Conservation (phyloP, 257 asterid species). For the Plantago major region DNA sequence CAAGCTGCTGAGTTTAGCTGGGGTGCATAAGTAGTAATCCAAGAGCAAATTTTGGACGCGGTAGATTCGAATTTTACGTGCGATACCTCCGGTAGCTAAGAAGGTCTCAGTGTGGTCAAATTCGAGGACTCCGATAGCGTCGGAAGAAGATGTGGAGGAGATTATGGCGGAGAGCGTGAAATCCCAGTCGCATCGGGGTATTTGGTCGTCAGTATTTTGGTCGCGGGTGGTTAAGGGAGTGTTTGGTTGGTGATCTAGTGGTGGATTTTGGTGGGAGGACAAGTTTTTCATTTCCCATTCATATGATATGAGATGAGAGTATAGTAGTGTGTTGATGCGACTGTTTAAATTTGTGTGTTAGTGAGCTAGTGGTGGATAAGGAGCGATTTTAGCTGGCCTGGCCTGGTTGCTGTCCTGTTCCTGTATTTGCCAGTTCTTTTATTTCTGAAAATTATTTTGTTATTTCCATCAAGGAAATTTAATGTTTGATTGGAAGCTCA, state of each 20-base stretch:
- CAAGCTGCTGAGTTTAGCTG: conserved; percentile 82
- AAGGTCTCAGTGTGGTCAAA: conserved; percentile 50
- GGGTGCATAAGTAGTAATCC: conserved; percentile 59
- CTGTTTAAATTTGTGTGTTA: conserved; percentile 21
- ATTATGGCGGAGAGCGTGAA: conserved; percentile 61
- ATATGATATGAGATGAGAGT: conserved; percentile 17
- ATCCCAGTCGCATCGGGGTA: conserved; percentile 65
- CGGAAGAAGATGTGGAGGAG: conserved; percentile 42
- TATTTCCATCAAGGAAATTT: no score
- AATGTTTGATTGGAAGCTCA: no score
- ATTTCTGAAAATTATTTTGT: no score
- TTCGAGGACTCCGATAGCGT: conserved; percentile 71
- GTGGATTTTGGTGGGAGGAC: conserved; percentile 25
- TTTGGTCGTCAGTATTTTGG: conserved; percentile 10
- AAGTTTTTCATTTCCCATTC: conserved; percentile 73
- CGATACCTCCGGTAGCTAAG: conserved; percentile 84
- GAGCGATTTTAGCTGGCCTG: no score
- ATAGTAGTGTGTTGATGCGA: conserved; percentile 9
- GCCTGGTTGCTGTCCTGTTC: no score
- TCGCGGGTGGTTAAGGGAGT: not conserved
- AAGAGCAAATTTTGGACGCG: conserved; percentile 22
- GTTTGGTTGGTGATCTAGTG: conserved; percentile 1
- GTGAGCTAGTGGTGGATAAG: conserved; percentile 8
- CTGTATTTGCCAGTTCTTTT: no score
- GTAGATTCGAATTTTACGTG: conserved; percentile 71